Evolutionary conservation across 2,329 filamentous ascomycete species (phyloP), one percentile per base, ranked within the genome.

Genomic region (Colletotrichum godetiae): DNA sequence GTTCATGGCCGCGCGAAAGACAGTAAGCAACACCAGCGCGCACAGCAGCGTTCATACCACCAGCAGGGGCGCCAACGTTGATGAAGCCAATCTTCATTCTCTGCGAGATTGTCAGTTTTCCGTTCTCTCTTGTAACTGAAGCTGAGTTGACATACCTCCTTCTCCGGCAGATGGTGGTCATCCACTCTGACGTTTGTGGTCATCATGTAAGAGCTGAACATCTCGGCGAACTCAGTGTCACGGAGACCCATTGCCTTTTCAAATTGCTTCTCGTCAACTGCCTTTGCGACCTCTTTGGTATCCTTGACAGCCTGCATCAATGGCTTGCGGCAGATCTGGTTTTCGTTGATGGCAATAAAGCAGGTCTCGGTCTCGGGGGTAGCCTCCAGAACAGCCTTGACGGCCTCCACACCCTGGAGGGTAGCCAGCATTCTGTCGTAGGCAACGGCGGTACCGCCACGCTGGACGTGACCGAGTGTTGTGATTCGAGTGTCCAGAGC

Each of bases 41-140:
- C 24, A 97, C 97, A 55, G 97, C 97, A 33, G 96, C 95, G 84
- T 99, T 99, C 94, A 99, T 98, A 78, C 97, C 97, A 82, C 97
- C 97, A 35, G 97, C 97, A 8, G 97, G 97, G 13, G 97, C 97
- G 79, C 97, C 97, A 29, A 98, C 95, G 79, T 98, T 97, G 83
- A 99, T 94, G 80, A 99, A 98, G 61, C 95, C 97, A 79, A 99
- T 94, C 76, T 92, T 92, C 94, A 98, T 95, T 77, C 92, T 91
- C 93, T 95, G 75, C 19, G 29, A 49, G 49, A 52, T 7, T 42
- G 77, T 86, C 72, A 86, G 80, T 59, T 67, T 74, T 37, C 53
- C 63, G 65, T 19, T 15, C 12, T 24, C 19, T 33, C 19, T 19
- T 5, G 33, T 8, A 4, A 15, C 29, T 5, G 6, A 24, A 42